Evolutionary conservation across 1,284 basidiomycete species (phyloP), one percentile per base, ranked within the genome.

Genomic region (Somion occarium): DNA sequence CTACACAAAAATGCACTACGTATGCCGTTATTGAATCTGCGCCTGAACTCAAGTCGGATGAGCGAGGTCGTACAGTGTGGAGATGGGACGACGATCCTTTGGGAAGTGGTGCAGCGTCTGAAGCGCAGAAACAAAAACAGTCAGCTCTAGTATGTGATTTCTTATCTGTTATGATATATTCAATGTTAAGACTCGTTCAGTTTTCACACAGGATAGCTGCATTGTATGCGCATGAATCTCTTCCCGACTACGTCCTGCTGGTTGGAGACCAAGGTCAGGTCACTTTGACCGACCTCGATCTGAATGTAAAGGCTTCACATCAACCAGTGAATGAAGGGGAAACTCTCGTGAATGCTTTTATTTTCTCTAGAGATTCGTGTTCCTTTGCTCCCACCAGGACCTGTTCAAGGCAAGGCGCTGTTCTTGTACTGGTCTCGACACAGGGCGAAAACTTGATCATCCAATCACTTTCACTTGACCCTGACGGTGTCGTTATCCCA

Each of bases 41-140:
- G 4, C 66, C 79, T 5, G 79, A 79, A 20, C 51, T 79, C 1
- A 53, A 59, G 38, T 44, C 56, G 26, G 69, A 75, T 13, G 70
- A 75, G 23, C 61, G 63, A 48, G 74, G 74, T 3, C 71, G 74
- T 47, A 79, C 75, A 0, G 65, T 88, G 47, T 85, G 82, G 76
- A 69, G 73, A 52, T 86, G 87, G 83, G 75, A 70, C 54, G 79
- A 85, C 58, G 70, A 71, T 51, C 55, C 78, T n/a, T 72, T 74
- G 2, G 71, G 73, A 13, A 62, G 60, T 7, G 57, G 55, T 20
- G 57, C 59, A 51, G 45, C 60, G 11, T 53, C 54, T 3, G 57
- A 57, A 19, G 64, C 73, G 23, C 65, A 66, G 38, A 66, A 61
- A 51, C 69, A 66, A 48, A 72, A 70, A 56, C 76, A 71, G 49